Percentiles rank a stretch among this genome's conserved stretches.
phyloP scores from a whole-genome alignment of 768 basidiomycete genomes.

The Termitomyces eurrhizus region DNA sequence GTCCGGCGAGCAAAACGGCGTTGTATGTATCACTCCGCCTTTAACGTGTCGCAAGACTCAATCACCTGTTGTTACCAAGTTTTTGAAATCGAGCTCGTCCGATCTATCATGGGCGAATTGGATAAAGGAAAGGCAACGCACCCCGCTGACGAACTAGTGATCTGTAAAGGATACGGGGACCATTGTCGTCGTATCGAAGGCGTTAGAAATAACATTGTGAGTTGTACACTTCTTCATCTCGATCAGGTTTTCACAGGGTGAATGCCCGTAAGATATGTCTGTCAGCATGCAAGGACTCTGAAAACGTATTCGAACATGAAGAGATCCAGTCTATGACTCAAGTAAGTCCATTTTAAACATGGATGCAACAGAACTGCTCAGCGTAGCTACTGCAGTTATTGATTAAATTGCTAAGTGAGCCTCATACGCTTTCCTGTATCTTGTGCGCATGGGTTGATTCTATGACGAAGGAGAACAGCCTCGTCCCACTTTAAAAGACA shows the following conservation, averaged over 20 bases:
- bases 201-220: conserved; percentile 1
- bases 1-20: no score
- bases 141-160: not conserved
- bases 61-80: not conserved
- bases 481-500: conserved; percentile 2
- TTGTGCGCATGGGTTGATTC: not conserved
- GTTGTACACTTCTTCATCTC: not conserved
- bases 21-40: not conserved
- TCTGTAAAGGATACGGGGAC: not conserved
- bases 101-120: no score
- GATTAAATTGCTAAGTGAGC: not conserved
- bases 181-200: not conserved
- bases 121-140: not conserved
- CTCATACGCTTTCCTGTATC: not conserved
- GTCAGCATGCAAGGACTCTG: conserved; percentile 5
- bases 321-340: not conserved
- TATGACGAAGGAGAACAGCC: not conserved
- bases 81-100: not conserved
- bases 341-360: not conserved
- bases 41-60: not conserved
- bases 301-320: not conserved
- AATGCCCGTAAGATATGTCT: not conserved
- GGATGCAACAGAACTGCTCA: not conserved
- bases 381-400: not conserved
- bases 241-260: not conserved